Conservation (phyloP, 805 yeast species). For the Candida pini region DNA sequence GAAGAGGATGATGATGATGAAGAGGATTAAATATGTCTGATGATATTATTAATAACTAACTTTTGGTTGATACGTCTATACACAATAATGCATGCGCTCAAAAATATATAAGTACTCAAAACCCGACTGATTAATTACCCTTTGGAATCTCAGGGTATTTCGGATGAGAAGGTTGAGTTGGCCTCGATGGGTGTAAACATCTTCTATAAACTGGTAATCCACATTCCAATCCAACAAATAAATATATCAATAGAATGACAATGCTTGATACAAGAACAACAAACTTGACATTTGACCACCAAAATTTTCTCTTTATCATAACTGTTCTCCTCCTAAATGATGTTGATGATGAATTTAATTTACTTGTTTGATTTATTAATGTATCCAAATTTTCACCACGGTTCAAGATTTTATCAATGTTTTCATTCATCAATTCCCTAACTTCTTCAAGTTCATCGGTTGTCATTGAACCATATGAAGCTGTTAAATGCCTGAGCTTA, state of each 20-base stretch:
- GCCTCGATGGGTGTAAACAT: slow-evolving; percentile 33
- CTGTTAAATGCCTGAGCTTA: slow-evolving; percentile 36
- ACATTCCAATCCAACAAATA: slow-evolving; percentile 46
- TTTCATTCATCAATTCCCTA: slow-evolving; percentile 63
- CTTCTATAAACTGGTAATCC: slow-evolving; percentile 44
- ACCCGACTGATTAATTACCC: no score
- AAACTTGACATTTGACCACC: slow-evolving; percentile 58
- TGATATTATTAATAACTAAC: not conserved
- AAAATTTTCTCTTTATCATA: slow-evolving; percentile 56
- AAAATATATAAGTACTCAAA: no score
- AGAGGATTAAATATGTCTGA: slow-evolving; percentile 1
- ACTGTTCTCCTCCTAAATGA: slow-evolving; percentile 67
- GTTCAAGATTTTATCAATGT: slow-evolving; percentile 62
- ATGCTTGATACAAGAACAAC: slow-evolving; percentile 25
- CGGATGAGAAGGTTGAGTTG: slow-evolving; percentile 20
- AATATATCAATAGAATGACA: slow-evolving; percentile 33
- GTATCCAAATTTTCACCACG: slow-evolving; percentile 73
- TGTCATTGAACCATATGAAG: slow-evolving; percentile 25
- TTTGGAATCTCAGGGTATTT: not conserved
- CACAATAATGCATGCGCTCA: no score
- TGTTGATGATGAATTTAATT: slow-evolving; percentile 59
- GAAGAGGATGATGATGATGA: slow-evolving; percentile 12
- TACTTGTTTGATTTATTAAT: slow-evolving; percentile 74
- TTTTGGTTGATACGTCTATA: not conserved
- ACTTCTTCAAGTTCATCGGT: slow-evolving; percentile 60